These are phyloP conservation scores for Serendipita sp. DNA, from an alignment of 768 basidiomycete species.

Conservation along the genomic window DNA sequence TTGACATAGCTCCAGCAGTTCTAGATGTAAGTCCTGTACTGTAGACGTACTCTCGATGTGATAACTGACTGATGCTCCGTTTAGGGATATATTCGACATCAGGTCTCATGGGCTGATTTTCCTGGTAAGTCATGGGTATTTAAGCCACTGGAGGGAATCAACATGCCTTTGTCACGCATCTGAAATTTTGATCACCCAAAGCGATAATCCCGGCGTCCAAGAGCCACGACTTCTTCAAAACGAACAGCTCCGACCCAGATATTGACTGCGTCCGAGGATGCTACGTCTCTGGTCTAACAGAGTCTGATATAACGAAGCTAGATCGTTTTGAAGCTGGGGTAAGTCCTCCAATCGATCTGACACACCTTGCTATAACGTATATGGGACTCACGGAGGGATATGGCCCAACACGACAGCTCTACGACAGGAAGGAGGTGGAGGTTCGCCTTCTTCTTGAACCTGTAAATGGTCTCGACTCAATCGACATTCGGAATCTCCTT, in stretches of 20 bases:
- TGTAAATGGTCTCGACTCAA: not conserved
- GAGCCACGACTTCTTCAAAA: not conserved
- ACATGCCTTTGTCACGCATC: not conserved
- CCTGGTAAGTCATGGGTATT: not conserved
- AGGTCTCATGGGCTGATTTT: not conserved
- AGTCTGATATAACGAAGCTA: not conserved
- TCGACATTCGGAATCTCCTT: not conserved
- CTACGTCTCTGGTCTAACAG: not conserved
- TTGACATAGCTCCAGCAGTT: conserved; percentile 22
- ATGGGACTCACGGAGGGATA: not conserved
- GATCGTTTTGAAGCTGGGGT: not conserved
- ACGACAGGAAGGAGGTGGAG: not conserved
- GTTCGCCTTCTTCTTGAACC: not conserved
- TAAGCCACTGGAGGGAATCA: not conserved
- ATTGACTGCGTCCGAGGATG: not conserved
- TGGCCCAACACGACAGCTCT: not conserved
- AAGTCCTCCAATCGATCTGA: not conserved
- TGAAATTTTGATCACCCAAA: not conserved
- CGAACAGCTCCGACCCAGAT: not conserved
- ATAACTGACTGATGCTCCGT: not conserved
- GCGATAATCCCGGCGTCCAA: not conserved
- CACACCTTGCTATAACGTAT: not conserved
- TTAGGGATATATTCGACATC: conserved; percentile 1
- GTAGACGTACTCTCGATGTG: not conserved
- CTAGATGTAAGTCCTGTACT: conserved; percentile 10